phyloP scores from a whole-genome alignment of 2,329 filamentous ascomycete genomes.

The Rhexocercosporidium sp. region DNA sequence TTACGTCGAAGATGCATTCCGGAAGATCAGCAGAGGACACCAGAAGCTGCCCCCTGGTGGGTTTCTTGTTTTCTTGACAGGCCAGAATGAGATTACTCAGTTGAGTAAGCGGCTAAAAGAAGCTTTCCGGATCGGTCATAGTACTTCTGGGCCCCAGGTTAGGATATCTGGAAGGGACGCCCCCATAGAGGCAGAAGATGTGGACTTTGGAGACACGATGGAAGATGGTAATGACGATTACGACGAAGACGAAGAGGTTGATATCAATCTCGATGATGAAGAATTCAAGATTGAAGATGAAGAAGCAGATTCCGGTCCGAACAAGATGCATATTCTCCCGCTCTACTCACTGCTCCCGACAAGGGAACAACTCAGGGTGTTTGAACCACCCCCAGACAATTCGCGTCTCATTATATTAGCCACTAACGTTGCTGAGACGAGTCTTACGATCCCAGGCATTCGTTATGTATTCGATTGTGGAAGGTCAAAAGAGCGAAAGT shows the following conservation, averaged over 20 bases:
- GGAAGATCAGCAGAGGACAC: constrained; percentile 86
- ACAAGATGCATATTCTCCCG: constrained; percentile 87
- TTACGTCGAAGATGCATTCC: constrained; percentile 88
- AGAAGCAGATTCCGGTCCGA: constrained; percentile 66
- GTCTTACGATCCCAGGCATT: constrained; percentile 93
- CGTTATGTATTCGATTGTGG: constrained; percentile 96
- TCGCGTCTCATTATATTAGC: constrained; percentile 87
- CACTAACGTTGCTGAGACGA: constrained; percentile 97
- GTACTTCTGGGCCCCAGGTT: constrained; percentile 67
- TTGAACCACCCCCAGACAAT: constrained; percentile 81
- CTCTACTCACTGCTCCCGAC: constrained; percentile 93
- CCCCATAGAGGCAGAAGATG: constrained; percentile 82
- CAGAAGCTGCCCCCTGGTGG: constrained; percentile 87
- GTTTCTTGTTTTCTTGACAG: constrained; percentile 93
- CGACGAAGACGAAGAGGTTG: constrained; percentile 63
- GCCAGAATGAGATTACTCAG: constrained; percentile 86
- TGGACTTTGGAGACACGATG: constrained; percentile 76
- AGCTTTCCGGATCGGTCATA: constrained; percentile 54
- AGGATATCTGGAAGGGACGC: constrained; percentile 78
- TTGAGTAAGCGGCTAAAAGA: constrained; percentile 81
- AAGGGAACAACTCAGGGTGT: constrained; percentile 88
- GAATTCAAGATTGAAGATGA: constrained; percentile 68
- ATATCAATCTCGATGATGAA: constrained; percentile 55
- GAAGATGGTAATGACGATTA: constrained; percentile 60
- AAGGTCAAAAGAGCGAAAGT: constrained; percentile 88